Evolutionary conservation across 495 filamentous ascomycete genomes (phyloP).

Genomic region (Xylaria acuta): DNA sequence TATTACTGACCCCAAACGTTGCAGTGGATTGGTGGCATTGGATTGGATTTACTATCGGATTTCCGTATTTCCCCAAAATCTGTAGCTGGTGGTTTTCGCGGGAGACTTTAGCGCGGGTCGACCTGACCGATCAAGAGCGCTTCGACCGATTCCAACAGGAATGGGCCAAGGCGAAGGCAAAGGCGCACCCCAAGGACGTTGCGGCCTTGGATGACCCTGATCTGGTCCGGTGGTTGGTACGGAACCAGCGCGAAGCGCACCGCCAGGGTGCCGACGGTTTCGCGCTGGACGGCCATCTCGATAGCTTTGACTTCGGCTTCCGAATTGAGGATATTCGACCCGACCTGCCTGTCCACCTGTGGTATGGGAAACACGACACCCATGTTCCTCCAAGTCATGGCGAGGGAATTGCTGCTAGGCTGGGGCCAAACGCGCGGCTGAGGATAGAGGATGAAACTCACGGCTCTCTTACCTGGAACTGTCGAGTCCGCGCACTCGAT

Average conservation of each 20-base stretch:
- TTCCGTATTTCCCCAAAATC: constrained; percentile 26
- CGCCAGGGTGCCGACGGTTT: constrained; percentile 35
- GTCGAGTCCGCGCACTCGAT: constrained; percentile 25
- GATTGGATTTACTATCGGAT: constrained; percentile 33
- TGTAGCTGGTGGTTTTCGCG: constrained; percentile 32
- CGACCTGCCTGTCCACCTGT: constrained; percentile 38
- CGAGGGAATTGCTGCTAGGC: constrained; percentile 21
- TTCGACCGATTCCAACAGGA: constrained; percentile 19
- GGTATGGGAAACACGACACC: constrained; percentile 45
- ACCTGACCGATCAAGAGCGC: constrained; percentile 25
- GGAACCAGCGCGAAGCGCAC: constrained; percentile 40
- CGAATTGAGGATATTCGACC: constrained; percentile 41
- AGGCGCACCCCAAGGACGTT: constrained; percentile 17
- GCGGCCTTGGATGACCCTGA: constrained; percentile 14
- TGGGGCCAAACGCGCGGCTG: constrained; percentile 23
- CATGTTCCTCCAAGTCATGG: constrained; percentile 2
- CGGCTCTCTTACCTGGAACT: constrained; percentile 23
- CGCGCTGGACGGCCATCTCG: constrained; percentile 40
- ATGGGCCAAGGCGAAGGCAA: constrained; percentile 10
- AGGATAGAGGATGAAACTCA: constrained; percentile 26
- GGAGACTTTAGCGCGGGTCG: constrained; percentile 23
- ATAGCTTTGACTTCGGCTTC: constrained; percentile 45
- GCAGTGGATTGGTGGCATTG: constrained; percentile 30
- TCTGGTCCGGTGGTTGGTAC: constrained; percentile 1
- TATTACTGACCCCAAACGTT: neutral